Evolutionary conservation across 176 grass and related monocot species (phyloP).

Genomic region (Miscanthus lutarioriparius): DNA sequence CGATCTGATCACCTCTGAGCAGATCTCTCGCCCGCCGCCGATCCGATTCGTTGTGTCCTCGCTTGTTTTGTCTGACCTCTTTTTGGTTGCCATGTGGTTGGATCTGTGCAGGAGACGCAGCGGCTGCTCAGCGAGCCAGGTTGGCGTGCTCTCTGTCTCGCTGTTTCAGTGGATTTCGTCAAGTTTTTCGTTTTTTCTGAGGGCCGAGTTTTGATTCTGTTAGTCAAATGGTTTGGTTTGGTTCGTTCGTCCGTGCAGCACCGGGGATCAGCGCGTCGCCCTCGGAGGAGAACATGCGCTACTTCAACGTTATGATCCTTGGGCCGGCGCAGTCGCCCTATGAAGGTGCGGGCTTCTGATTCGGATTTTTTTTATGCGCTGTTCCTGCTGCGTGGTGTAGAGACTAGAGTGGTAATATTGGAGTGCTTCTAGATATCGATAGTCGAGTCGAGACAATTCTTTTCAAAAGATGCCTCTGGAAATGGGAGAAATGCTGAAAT

Average conservation of each 20-base stretch:
- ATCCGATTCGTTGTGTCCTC: not conserved
- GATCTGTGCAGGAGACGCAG: constrained; percentile 90
- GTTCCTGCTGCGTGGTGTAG: not conserved
- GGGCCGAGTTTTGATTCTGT: not conserved
- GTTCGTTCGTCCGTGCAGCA: constrained; percentile 47
- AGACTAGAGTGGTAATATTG: not conserved
- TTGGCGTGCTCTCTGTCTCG: constrained; percentile 21
- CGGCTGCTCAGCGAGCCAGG: constrained; percentile 96
- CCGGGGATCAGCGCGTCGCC: constrained; percentile 96
- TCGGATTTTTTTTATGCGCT: not conserved
- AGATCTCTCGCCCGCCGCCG: constrained; percentile 26
- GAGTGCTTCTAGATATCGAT: not conserved
- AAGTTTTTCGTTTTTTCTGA: not conserved
- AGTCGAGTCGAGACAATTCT: not conserved
- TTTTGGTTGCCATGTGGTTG: not conserved
- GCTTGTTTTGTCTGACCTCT: not conserved
- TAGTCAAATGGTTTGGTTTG: constrained; percentile 10
- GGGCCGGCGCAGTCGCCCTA: constrained; percentile 88
- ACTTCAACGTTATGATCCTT: constrained; percentile 99
- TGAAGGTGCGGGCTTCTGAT: constrained; percentile 39
- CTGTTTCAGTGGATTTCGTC: constrained; percentile 17
- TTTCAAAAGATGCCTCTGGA: not conserved
- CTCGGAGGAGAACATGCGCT: constrained; percentile 98
- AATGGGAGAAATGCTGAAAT: constrained; percentile 1
- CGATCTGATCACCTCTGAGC: constrained; percentile 31